Percentiles rank a stretch among this genome's conserved stretches.
These are phyloP conservation scores for Solanum hybrid DNA, from an alignment of 305 asterid species.

Conservation along the genomic window DNA sequence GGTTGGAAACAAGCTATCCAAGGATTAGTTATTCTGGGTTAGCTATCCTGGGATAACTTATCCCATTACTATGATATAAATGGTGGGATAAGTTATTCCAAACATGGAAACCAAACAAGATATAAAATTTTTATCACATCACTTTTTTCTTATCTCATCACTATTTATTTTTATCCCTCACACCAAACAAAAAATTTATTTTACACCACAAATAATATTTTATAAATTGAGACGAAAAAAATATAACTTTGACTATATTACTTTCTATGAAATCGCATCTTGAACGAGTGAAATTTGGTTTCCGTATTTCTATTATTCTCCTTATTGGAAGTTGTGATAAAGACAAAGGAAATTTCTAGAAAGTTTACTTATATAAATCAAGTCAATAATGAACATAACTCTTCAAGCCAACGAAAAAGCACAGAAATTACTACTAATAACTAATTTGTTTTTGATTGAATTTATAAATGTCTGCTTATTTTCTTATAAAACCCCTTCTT, in stretches of 20 bases:
- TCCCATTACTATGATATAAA: too few species aligned
- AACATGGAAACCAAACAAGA: too few species aligned
- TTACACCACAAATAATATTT: neutral
- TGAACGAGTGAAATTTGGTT: neutral
- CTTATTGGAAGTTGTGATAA: neutral
- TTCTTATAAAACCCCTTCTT: neutral
- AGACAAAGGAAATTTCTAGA: neutral
- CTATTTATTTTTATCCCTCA: too few species aligned
- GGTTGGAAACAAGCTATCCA: too few species aligned
- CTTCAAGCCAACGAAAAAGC: neutral
- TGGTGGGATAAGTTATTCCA: too few species aligned
- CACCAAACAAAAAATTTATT: neutral
- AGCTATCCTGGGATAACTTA: too few species aligned
- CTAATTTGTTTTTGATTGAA: neutral
- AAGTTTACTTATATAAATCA: neutral
- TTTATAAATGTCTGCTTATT: neutral
- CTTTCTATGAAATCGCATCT: neutral
- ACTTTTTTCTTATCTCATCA: too few species aligned
- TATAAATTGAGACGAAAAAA: neutral
- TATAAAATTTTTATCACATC: too few species aligned
- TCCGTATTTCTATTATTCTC: neutral
- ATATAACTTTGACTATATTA: neutral
- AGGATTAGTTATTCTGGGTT: too few species aligned
- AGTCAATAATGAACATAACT: neutral
- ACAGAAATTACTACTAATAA: neutral